These are phyloP conservation scores for Neoscytalidium dimidiatum DNA, from an alignment of 2,329 filamentous ascomycete species.

Conservation along the genomic window DNA sequence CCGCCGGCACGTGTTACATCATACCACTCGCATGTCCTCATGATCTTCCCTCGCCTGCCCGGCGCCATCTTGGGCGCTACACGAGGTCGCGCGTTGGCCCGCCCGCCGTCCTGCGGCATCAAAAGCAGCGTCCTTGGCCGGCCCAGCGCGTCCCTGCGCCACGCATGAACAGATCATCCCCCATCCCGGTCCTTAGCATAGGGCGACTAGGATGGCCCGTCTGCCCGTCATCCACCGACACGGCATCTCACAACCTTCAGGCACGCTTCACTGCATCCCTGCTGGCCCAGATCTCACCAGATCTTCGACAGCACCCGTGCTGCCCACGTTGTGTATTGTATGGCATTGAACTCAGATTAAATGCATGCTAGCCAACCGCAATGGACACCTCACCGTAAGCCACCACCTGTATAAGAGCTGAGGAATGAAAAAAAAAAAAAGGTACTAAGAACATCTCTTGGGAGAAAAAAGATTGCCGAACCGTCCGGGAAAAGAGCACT, in stretches of 20 bases:
- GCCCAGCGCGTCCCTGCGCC: constrained; percentile 4
- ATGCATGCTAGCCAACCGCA: constrained; percentile 19
- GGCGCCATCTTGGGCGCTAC: not conserved
- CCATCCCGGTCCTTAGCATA: not conserved
- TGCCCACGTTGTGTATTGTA: constrained; percentile 4
- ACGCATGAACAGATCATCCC: constrained; percentile 9
- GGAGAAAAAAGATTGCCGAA: constrained; percentile 19
- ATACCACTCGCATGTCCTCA: constrained; percentile 16
- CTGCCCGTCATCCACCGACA: constrained; percentile 7
- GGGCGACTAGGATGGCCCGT: not conserved
- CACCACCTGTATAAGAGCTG: constrained; percentile 17
- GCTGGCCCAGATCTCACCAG: not conserved
- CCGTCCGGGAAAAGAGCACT: constrained; percentile 16
- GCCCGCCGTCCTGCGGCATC: constrained; percentile 5
- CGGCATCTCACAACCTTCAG: not conserved
- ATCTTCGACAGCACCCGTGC: not conserved
- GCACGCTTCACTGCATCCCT: not conserved
- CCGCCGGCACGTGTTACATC: constrained; percentile 17
- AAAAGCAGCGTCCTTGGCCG: not conserved
- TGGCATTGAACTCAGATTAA: constrained; percentile 17
- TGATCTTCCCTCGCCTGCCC: constrained; percentile 8
- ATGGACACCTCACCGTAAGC: constrained; percentile 19
- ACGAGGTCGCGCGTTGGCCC: constrained; percentile 2
- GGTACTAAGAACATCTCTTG: constrained; percentile 16
- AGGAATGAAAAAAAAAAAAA: constrained; percentile 20